These are phyloP conservation scores for Vitis hybrid DNA, from an alignment of 177 flowering plant species.

Conservation along the genomic window DNA sequence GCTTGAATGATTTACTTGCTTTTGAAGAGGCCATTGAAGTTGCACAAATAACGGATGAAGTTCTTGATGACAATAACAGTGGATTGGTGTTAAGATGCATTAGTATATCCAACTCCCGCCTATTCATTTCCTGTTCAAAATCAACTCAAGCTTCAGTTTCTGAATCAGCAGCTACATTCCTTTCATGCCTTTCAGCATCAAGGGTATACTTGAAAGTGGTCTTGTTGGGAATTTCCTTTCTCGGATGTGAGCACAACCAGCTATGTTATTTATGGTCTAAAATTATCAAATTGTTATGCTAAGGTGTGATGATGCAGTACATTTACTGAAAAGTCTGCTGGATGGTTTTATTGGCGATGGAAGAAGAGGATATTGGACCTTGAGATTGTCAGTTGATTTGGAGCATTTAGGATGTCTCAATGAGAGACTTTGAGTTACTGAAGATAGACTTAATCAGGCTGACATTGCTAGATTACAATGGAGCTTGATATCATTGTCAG, in stretches of 20 bases:
- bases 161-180: too few relatives aligned
- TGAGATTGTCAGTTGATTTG: conserved; percentile 3
- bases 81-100: too few relatives aligned
- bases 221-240: too few relatives aligned
- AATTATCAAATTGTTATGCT: neutral
- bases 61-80: too few relatives aligned
- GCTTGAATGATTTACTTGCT: conserved; percentile 38
- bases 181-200: too few relatives aligned
- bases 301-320: conserved; percentile 79
- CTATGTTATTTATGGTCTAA: neutral
- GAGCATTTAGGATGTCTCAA: conserved; percentile 15
- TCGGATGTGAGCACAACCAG: neutral
- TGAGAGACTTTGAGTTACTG: conserved; percentile 1
- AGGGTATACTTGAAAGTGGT: too few relatives aligned
- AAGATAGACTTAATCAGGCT: conserved; percentile 26
- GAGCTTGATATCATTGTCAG: conserved; percentile 68
- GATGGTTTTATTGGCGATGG: conserved; percentile 46
- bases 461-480: conserved; percentile 46
- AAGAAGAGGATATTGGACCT: conserved; percentile 28
- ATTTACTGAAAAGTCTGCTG: conserved; percentile 53
- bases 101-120: too few relatives aligned
- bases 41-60: too few relatives aligned
- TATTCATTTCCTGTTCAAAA: too few relatives aligned
- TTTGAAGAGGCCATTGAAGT: too few relatives aligned
- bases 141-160: too few relatives aligned